Percentiles rank a stretch among this genome's conserved stretches.
Evolutionary conservation across 768 basidiomycete genomes (phyloP).

Genomic region (Collybia nuda): DNA sequence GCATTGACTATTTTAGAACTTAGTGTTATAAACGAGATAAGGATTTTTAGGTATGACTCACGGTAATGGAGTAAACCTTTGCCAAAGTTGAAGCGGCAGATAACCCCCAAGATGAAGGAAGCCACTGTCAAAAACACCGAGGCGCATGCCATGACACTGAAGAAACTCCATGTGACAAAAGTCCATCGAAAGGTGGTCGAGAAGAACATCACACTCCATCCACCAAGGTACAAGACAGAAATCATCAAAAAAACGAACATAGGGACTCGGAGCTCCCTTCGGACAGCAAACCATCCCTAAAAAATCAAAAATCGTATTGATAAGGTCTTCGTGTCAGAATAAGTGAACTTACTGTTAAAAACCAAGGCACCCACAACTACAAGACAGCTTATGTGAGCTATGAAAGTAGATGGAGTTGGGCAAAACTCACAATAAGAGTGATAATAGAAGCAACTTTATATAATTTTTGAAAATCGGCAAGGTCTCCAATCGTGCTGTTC

Average conservation of each 20-base stretch:
- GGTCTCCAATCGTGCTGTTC: constrained; percentile 60
- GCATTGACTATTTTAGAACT: constrained; percentile 43
- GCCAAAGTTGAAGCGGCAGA: constrained; percentile 75
- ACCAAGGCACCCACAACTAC: constrained; percentile 70
- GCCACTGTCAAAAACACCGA: constrained; percentile 58
- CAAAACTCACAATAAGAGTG: constrained; percentile 57
- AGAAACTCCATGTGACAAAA: constrained; percentile 73
- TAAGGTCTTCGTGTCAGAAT: not conserved
- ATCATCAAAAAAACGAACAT: constrained; percentile 66
- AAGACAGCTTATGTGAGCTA: constrained; percentile 6
- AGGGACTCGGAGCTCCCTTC: constrained; percentile 57
- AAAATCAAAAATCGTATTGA: constrained; percentile 1
- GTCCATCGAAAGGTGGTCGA: constrained; percentile 76
- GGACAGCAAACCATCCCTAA: constrained; percentile 77
- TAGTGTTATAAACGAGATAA: constrained; percentile 1
- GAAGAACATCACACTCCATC: constrained; percentile 74
- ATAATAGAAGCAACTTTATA: constrained; percentile 59
- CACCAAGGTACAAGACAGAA: constrained; percentile 60
- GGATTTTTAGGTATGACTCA: constrained; percentile 33
- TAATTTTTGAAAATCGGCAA: constrained; percentile 40
- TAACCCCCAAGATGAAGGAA: constrained; percentile 59
- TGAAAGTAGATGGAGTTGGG: not conserved
- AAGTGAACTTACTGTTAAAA: constrained; percentile 46
- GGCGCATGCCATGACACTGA: constrained; percentile 57
- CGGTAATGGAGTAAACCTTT: constrained; percentile 69